Base-by-base conservation (phyloP, 768 basidiomycete genomes). In the Xerocomellus intermedius region DNA sequence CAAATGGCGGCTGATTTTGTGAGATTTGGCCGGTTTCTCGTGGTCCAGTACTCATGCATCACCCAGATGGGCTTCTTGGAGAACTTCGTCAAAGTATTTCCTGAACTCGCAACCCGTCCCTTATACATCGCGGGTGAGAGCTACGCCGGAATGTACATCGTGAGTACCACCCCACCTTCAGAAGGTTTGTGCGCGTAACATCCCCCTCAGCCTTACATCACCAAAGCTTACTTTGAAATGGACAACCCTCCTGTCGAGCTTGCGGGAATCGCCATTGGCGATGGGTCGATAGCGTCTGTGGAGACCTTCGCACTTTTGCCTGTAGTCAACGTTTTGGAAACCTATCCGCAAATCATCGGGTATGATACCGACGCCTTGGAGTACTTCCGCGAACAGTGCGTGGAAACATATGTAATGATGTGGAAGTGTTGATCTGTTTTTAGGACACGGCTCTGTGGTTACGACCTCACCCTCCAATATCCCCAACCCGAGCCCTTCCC, bases 81-180 rank as follows among this genome's bases (percentile, higher is more conserved):
- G 26, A 90, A 90, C 64, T 73, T 89, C 4, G 84, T 89, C 64
- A 84, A 84, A 60, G 83, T 89, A 10, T 91, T 91, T 69, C 89
- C 89, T 17, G 77, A 77, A 61, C 75, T 90, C 22, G 80, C 81
- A 14, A 81, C 73, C 1, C 82, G 89, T 28, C 89, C 89, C 16
- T 76, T 90, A 35, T 73, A 85, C 67, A 64, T 91, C 36, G 82
- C 81, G 0, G 89, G 89, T 6, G 89, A 90, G 69, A 87, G 85
- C 62, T 90, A 89, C 67, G 82, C 89, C 14, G 89, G 89, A 28
- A 78, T 78, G 55, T 89, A 86, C 61, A 88, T 89, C 50, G 82
- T 83, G 55, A 61, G 82, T 64, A 21, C 33, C 21, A 12, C 35
- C n/a, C 38, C 35, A 28, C n/a, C 19, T 36, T 2, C 16, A 47